Base-by-base conservation (phyloP, 306 rosid genomes). In the Inga oerstediana region DNA sequence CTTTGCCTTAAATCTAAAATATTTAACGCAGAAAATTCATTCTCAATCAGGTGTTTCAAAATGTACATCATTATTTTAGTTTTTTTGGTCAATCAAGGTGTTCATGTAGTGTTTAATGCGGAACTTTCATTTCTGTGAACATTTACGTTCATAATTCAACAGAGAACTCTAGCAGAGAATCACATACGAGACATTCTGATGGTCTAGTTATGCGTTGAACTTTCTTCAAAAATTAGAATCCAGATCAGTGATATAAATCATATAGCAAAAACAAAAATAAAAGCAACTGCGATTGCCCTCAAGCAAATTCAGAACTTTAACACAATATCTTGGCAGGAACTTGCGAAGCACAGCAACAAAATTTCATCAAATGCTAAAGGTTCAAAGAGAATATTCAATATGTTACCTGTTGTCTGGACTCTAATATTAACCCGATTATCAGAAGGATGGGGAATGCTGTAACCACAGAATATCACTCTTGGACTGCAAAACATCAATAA, bases 381-480 rank as follows among this genome's bases (percentile, higher is more conserved):
- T 62, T 44, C 10, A 4, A 74, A 41, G 41, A 78, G 49, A 48
- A n/a, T 12, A n/a, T 24, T 56, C 64, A 20, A 34, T 41, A 64
- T 41, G 13, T 85, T 86, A 91, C 98, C 94, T 58, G 94, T 95
- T 54, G 98, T 91, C 77, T 93, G 95, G 76, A 93, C 88, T 86
- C 98, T 88, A 68, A 92, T 84, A 78, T 95, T 95, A 81, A 93
- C 98, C 48, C 85, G 89, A 75, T 91, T 93, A 10, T 95, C 97
- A 37, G 94, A 95, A 61, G 94, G 98, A 88, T 95, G 98, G 77
- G 98, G 98, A 83, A 92, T 95, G 95, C 91, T 95, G 84, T 93
- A 91, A 19, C 98, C 98, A 67, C 88, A 81, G 76, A 92, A 95
- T 76, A 89, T 64, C 72, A 88, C 89, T 82, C 95, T 87, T 72